phyloP scores from a whole-genome alignment of 768 basidiomycete genomes.

The Mycena belliarum region DNA sequence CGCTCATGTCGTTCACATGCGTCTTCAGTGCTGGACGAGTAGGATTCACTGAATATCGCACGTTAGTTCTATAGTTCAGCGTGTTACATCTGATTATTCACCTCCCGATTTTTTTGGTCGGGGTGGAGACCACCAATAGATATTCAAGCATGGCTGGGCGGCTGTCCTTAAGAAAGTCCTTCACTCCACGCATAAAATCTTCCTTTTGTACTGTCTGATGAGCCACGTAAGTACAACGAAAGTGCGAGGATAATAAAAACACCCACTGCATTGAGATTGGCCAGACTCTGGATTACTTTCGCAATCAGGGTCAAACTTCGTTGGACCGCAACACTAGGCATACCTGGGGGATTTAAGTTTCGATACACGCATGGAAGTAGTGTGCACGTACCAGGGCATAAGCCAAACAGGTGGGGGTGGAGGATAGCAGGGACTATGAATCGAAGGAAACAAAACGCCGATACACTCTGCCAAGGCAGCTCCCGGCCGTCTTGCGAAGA shows the following conservation, averaged over 20 bases:
- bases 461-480: slow-evolving; percentile 80
- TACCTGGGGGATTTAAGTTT: slow-evolving; percentile 42
- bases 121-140: slow-evolving; percentile 68
- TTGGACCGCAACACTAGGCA: slow-evolving; percentile 66
- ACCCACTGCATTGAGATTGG: slow-evolving; percentile 76
- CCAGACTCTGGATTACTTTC: slow-evolving; percentile 87
- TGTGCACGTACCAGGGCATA: slow-evolving; percentile 62
- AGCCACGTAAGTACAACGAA: background rate
- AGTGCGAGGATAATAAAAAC: slow-evolving; percentile 3
- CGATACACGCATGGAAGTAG: background rate
- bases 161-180: slow-evolving; percentile 68
- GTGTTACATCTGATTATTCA: background rate
- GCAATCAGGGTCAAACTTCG: slow-evolving; percentile 84
- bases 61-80: slow-evolving; percentile 14
- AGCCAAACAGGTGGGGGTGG: slow-evolving; percentile 82
- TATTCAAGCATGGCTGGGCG: slow-evolving; percentile 78
- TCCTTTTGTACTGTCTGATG: slow-evolving; percentile 68
- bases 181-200: slow-evolving; percentile 78
- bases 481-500: slow-evolving; percentile 48
- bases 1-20: slow-evolving; percentile 50
- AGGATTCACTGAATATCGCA: slow-evolving; percentile 25
- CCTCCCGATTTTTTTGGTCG: slow-evolving; percentile 26
- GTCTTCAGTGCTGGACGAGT: slow-evolving; percentile 28
- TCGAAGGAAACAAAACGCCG: slow-evolving; percentile 86
- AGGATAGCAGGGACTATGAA: slow-evolving; percentile 90